phyloP scores from a whole-genome alignment of 176 grass and related monocot genomes.

The Otatea glauca region DNA sequence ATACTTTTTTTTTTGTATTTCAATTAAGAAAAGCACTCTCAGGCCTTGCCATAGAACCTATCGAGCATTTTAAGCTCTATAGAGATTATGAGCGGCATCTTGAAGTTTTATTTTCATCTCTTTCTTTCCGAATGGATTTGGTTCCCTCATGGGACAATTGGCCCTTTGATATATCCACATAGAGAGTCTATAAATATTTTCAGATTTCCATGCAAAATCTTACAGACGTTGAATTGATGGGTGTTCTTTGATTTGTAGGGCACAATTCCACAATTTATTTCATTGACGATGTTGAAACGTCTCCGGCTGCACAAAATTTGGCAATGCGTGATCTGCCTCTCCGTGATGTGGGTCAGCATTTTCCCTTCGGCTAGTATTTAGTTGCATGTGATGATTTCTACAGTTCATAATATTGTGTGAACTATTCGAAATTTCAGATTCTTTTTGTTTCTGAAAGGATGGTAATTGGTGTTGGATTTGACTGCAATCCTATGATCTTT shows the following conservation, averaged over 20 bases:
- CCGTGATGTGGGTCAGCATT: conserved; percentile 99
- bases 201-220: not conserved
- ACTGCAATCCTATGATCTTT: conserved; percentile 97
- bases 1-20: not conserved
- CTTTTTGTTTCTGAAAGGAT: conserved; percentile 90
- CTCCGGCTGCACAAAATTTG: conserved; percentile 84
- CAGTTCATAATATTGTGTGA: conserved; percentile 46
- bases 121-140: not conserved
- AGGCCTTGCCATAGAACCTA: not conserved
- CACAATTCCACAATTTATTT: conserved; percentile 99
- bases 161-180: not conserved
- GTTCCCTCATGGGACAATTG: not conserved
- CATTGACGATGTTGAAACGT: conserved; percentile 82
- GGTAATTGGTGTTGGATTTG: conserved; percentile 93
- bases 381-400: conserved; percentile 40
- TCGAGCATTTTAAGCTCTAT: not conserved
- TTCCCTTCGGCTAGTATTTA: conserved; percentile 68
- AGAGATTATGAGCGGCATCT: conserved; percentile 5
- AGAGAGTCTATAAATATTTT: conserved; percentile 5
- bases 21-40: not conserved
- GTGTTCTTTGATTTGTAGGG: conserved; percentile 54
- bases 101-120: not conserved
- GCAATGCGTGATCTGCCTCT: conserved; percentile 90
- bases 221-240: not conserved
- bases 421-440: conserved; percentile 66